Evolutionary conservation across 371 early-diverging fungal genomes (phyloP).

Genomic region (Apophysomyces elegans): DNA sequence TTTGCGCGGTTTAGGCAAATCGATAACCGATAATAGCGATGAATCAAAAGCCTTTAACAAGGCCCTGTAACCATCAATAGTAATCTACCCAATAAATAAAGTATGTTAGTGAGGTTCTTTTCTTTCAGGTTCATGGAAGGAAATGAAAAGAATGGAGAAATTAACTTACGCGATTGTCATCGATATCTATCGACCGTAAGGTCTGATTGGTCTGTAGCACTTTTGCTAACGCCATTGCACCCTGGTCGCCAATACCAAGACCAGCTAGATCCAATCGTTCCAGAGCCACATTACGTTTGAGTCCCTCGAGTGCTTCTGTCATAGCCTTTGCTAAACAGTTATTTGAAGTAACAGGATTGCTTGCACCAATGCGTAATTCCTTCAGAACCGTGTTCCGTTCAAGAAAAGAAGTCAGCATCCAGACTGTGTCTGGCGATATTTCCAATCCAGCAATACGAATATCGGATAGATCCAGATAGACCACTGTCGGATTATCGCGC

Average conservation of each 20-base stretch:
- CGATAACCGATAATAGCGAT: conserved; percentile 24
- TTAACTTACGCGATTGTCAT: conserved; percentile 40
- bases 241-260: conserved; percentile 35
- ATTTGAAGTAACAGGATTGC: neutral
- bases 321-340: conserved; percentile 18
- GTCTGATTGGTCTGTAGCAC: conserved; percentile 30
- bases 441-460: conserved; percentile 26
- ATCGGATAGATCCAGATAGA: conserved; percentile 33
- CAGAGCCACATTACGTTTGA: conserved; percentile 29
- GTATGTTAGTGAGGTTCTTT: neutral
- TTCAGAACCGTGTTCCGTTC: conserved; percentile 39
- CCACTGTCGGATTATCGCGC: conserved; percentile 35
- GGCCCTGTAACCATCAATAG: conserved; percentile 43
- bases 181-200: conserved; percentile 32
- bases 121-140: neutral
- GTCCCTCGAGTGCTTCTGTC: conserved; percentile 26
- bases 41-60: conserved; percentile 25
- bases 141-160: neutral
- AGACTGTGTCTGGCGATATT: conserved; percentile 37
- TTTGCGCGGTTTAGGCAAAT: conserved; percentile 32
- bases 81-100: conserved; percentile 22
- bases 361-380: conserved; percentile 25
- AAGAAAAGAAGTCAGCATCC: conserved; percentile 36
- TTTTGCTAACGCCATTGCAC: conserved; percentile 32
- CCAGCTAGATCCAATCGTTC: conserved; percentile 37